These are phyloP conservation scores for Calonectria crousiana DNA, from an alignment of 2,329 filamentous ascomycete genomes.

Conservation along the genomic window DNA sequence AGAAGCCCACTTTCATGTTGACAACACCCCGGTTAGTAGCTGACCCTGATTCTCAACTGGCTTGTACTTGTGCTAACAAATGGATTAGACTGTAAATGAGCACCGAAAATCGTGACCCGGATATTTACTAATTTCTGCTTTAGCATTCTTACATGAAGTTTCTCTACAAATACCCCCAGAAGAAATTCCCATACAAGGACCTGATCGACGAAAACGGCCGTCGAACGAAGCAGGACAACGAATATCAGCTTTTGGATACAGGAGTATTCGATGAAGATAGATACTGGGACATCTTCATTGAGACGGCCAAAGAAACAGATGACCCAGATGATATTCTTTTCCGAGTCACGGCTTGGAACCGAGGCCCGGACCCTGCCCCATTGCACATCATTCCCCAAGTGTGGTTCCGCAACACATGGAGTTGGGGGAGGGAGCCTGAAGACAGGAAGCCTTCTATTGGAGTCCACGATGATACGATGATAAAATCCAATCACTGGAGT, in stretches of 20 bases:
- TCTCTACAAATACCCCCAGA: slow-evolving; percentile 97
- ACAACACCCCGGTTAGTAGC: slow-evolving; percentile 81
- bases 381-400: slow-evolving; percentile 94
- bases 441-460: slow-evolving; percentile 85
- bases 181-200: slow-evolving; percentile 91
- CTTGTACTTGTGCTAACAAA: slow-evolving; percentile 37
- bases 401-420: slow-evolving; percentile 98
- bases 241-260: slow-evolving; percentile 94
- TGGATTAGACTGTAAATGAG: slow-evolving; percentile 58
- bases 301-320: slow-evolving; percentile 93
- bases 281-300: slow-evolving; percentile 98
- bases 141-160: slow-evolving; percentile 99
- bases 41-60: neutral
- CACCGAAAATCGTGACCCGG: neutral
- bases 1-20: slow-evolving; percentile 95
- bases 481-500: slow-evolving; percentile 82
- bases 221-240: slow-evolving; percentile 80
- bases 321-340: slow-evolving; percentile 93
- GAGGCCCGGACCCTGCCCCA: slow-evolving; percentile 89
- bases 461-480: slow-evolving; percentile 73
- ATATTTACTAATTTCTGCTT: slow-evolving; percentile 33
- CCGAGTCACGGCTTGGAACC: slow-evolving; percentile 95
- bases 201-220: slow-evolving; percentile 86
- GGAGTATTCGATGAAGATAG: slow-evolving; percentile 87
- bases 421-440: slow-evolving; percentile 84